Conservation (phyloP, 192 early-diverging fungal species). For the Coemansia sp. region DNA sequence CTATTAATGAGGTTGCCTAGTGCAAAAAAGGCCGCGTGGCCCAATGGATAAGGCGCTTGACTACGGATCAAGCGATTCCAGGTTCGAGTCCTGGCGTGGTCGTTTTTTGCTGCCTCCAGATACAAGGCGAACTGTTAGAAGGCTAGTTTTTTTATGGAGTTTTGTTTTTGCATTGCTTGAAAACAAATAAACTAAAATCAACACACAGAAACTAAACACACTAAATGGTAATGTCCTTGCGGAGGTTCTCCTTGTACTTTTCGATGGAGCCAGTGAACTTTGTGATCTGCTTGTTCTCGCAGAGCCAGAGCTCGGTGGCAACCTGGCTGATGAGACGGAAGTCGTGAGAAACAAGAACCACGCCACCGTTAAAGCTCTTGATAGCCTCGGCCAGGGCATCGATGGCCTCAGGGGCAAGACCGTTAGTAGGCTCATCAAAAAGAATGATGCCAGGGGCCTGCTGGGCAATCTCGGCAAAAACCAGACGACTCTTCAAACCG, state of each 20-base stretch:
- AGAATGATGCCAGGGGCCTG: constrained; percentile 83
- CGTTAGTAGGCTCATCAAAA: constrained; percentile 94
- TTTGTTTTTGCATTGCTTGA: background rate
- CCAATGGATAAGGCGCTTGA: constrained; percentile 57
- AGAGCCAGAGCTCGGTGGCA: constrained; percentile 91
- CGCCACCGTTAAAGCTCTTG: constrained; percentile 91
- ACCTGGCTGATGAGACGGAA: constrained; percentile 97
- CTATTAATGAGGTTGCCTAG: background rate
- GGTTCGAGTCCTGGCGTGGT: constrained; percentile 54
- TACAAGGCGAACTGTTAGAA: too few relatives aligned
- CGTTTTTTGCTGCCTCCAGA: constrained; percentile 10
- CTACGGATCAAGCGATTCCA: constrained; percentile 57
- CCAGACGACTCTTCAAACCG: constrained; percentile 92
- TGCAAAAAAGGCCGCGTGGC: constrained; percentile 34
- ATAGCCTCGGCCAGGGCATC: constrained; percentile 95
- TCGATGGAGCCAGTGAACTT: constrained; percentile 81
- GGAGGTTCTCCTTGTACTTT: constrained; percentile 88
- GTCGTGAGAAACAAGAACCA: constrained; percentile 98
- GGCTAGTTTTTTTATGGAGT: background rate
- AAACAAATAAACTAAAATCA: background rate
- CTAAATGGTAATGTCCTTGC: constrained; percentile 67
- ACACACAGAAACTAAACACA: constrained; percentile 9
- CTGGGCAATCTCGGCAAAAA: constrained; percentile 69
- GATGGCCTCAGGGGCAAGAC: constrained; percentile 90
- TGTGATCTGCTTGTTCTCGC: constrained; percentile 76